Evolutionary conservation across 2,329 filamentous ascomycete species (phyloP), one percentile per base, ranked within the genome.

Genomic region (Diaporthe longicolla): DNA sequence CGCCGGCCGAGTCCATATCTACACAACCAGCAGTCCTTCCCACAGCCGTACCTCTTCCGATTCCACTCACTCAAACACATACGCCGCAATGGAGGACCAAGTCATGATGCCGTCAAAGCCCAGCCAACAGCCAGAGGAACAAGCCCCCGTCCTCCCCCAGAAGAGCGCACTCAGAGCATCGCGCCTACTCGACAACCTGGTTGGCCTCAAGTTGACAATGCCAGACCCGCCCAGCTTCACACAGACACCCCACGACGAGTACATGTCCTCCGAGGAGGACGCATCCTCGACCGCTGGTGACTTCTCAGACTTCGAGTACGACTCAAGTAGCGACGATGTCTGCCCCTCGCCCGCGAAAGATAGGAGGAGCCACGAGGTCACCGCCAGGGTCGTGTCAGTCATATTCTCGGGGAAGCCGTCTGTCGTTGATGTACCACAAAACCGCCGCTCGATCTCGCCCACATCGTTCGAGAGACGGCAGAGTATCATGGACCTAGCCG

Each of bases 211-310:
- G 77, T 73, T 76, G 54, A 58, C 70, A 8, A 58, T 81, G 77
- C 76, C 79, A 81, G 75, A 78, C 78, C 68, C 79, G 73, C 78
- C 82, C 35, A 78, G 82, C 19, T 82, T 85, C 61, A 82, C 84
- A 29, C 80, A 80, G 21, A 83, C 85, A 2, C 88, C 89, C 8
- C 90, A 91, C 79, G 88, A 91, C 73, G 79, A 89, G 73, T 93
- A 93, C 80, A 87, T 93, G 35, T 92, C 90, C 2, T 92, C 90
- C 0, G 91, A 93, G 77, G 91, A 93, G 79, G 91, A 92, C 76
- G 89, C 87, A 40, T 92, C 90, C 1, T 90, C 90, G 1, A 89
- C 88, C 24, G 88, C 89, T 59, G 90, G 90, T 80, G 87, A 90
- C 81, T 88, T 88, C 76, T 91, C 89, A 72, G 88, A 90, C 78